Evolutionary conservation across 2,329 filamentous ascomycete genomes (phyloP).

Genomic region (Aspergillus phoenicis): DNA sequence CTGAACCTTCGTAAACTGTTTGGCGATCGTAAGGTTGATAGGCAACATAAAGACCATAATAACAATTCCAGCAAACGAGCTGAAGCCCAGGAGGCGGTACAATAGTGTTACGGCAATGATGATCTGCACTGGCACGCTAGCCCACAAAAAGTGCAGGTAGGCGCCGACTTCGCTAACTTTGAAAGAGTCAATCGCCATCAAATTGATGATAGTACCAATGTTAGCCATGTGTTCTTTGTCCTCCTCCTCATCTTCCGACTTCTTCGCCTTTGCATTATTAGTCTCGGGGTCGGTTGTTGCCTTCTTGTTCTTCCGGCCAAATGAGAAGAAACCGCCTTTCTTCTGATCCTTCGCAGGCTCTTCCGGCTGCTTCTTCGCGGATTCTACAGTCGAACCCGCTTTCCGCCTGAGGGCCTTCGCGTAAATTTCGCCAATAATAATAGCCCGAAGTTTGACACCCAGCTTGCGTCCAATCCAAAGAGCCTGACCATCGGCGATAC

Average conservation of each 20-base stretch:
- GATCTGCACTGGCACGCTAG: constrained; percentile 85
- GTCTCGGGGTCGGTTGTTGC: constrained; percentile 25
- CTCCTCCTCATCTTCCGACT: constrained; percentile 26
- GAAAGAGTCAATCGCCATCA: constrained; percentile 99
- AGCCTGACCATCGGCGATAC: constrained; percentile 80
- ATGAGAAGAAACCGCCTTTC: constrained; percentile 52
- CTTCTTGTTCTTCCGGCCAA: constrained; percentile 62
- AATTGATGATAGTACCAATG: constrained; percentile 96
- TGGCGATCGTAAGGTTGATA: constrained; percentile 85
- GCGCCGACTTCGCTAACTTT: constrained; percentile 94
- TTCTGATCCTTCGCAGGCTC: constrained; percentile 40
- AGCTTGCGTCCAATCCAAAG: constrained; percentile 94
- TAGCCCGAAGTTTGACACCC: constrained; percentile 87
- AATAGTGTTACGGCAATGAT: constrained; percentile 77
- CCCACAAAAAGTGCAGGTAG: constrained; percentile 95
- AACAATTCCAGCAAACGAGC: constrained; percentile 87
- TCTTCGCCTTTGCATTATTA: constrained; percentile 23
- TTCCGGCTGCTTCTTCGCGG: constrained; percentile 64
- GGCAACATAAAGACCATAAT: constrained; percentile 89
- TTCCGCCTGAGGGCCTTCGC: constrained; percentile 91
- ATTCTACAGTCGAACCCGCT: constrained; percentile 76
- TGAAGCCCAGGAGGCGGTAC: constrained; percentile 87
- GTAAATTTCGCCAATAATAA: constrained; percentile 97
- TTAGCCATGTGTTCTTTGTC: constrained; percentile 76
- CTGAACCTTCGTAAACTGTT: constrained; percentile 81